A percentile compares a stretch with the other conserved stretches of the same genome.
phyloP scores from a whole-genome alignment of 2,329 filamentous ascomycete genomes.

The Fusarium clavum region DNA sequence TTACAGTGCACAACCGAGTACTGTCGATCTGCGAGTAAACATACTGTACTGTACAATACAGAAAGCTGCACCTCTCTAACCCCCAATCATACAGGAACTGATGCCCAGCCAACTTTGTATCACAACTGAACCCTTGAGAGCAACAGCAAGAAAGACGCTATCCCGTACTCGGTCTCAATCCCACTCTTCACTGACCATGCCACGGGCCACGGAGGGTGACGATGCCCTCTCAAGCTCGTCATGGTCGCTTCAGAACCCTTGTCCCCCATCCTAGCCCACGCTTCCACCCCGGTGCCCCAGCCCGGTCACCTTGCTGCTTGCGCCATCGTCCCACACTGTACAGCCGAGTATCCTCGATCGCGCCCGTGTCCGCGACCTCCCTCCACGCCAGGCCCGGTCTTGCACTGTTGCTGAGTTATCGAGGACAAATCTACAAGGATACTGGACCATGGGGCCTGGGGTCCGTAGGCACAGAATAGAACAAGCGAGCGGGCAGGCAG shows the following conservation, averaged over 20 bases:
- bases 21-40: not conserved
- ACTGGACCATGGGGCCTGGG: constrained; percentile 21
- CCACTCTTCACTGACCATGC: constrained; percentile 43
- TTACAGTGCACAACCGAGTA: not conserved
- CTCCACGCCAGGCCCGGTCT: constrained; percentile 46
- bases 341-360: constrained; percentile 47
- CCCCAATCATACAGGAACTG: constrained; percentile 11
- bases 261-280: constrained; percentile 38
- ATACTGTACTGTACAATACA: not conserved
- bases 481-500: constrained; percentile 18
- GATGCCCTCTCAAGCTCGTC: constrained; percentile 42
- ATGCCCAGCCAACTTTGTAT: constrained; percentile 10
- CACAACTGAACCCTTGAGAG: constrained; percentile 32
- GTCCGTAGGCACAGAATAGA: constrained; percentile 24
- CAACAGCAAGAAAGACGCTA: constrained; percentile 26
- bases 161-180: constrained; percentile 33
- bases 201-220: constrained; percentile 37
- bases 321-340: constrained; percentile 50
- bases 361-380: constrained; percentile 44
- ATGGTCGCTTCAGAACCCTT: constrained; percentile 44
- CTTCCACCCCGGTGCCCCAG: constrained; percentile 42
- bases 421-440: constrained; percentile 38
- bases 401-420: constrained; percentile 35
- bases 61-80: not conserved
- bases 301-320: constrained; percentile 44